These are phyloP conservation scores for Coemansia sp. DNA, from an alignment of 192 early-diverging fungal genomes.

Conservation along the genomic window DNA sequence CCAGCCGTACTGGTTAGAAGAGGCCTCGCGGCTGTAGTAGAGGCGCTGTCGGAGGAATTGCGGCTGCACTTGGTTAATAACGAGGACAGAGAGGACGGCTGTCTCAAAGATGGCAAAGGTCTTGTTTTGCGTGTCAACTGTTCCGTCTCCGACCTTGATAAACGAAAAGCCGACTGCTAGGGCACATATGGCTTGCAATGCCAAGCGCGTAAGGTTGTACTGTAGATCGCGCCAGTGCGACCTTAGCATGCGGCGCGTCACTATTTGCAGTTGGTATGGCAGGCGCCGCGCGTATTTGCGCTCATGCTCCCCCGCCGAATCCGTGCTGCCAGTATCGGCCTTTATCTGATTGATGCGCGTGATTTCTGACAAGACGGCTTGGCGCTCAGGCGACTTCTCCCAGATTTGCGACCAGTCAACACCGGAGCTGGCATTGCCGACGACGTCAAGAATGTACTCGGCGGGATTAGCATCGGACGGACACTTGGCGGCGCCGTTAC, in stretches of 20 bases:
- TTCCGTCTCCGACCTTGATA: conserved; percentile 58
- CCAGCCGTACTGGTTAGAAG: conserved; percentile 68
- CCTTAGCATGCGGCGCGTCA: conserved; percentile 61
- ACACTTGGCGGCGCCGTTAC: conserved; percentile 68
- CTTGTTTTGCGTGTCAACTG: conserved; percentile 62
- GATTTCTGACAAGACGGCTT: conserved; percentile 53
- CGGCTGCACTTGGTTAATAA: conserved; percentile 71
- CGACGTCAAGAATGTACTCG: conserved; percentile 82
- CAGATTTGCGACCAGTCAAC: conserved; percentile 76
- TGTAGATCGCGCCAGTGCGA: conserved; percentile 72
- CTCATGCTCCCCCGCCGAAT: background rate
- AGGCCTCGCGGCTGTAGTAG: conserved; percentile 66
- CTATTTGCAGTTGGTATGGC: conserved; percentile 57
- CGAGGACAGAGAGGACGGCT: conserved; percentile 62
- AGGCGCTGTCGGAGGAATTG: conserved; percentile 65
- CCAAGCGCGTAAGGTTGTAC: conserved; percentile 73
- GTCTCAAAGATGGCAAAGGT: conserved; percentile 72
- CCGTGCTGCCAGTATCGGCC: background rate
- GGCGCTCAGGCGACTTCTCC: conserved; percentile 58
- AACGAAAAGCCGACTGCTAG: conserved; percentile 75
- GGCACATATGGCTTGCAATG: conserved; percentile 58
- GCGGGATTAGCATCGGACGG: conserved; percentile 72
- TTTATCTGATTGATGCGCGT: conserved; percentile 49
- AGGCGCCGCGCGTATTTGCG: conserved; percentile 53
- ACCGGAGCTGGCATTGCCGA: conserved; percentile 48